Conservation (phyloP, 352 stramenopile genomes). For the Pythium insidiosum region DNA sequence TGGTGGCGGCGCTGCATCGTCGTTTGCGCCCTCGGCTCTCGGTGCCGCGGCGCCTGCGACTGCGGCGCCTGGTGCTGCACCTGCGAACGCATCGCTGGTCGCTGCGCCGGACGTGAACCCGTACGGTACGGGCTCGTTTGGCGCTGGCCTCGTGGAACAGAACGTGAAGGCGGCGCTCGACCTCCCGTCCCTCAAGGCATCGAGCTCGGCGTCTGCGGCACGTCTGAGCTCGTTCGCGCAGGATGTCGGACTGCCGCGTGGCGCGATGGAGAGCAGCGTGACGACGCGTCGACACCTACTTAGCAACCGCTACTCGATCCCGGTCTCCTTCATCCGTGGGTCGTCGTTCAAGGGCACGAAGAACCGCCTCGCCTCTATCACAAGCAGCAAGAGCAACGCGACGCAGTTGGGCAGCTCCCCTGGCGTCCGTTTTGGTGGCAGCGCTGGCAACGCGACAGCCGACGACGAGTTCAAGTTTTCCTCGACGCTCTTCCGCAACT, state of each 20-base stretch:
- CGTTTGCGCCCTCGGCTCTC: conserved; percentile 11
- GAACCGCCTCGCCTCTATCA: conserved; percentile 49
- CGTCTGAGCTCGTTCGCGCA: conserved; percentile 51
- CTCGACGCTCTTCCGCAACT: conserved; percentile 22
- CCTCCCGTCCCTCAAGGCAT: conserved; percentile 17
- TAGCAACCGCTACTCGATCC: conserved; percentile 32
- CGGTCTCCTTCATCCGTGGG: conserved; percentile 65
- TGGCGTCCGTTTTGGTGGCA: no score
- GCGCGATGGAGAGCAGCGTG: conserved; percentile 41
- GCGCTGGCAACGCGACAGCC: conserved; percentile 4
- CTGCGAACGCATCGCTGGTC: conserved; percentile 22
- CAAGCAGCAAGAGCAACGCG: conserved; percentile 15
- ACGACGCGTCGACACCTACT: conserved; percentile 46
- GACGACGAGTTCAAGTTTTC: conserved; percentile 24
- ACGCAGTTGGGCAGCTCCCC: no score
- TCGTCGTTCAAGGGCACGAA: conserved; percentile 64
- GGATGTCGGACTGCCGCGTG: conserved; percentile 62
- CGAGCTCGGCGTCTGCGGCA: conserved; percentile 31
- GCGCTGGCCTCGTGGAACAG: conserved; percentile 38
- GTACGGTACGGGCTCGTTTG: conserved; percentile 45
- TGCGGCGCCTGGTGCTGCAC: background rate
- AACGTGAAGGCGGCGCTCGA: conserved; percentile 22
- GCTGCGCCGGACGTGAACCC: conserved; percentile 41
- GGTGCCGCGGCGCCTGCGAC: conserved; percentile 19
- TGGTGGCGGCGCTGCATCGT: conserved; percentile 5